A percentile compares a stretch with the other conserved stretches of the same genome.
Evolutionary conservation across 305 asterid genomes (phyloP).

Genomic region (Coffea humblotiana): DNA sequence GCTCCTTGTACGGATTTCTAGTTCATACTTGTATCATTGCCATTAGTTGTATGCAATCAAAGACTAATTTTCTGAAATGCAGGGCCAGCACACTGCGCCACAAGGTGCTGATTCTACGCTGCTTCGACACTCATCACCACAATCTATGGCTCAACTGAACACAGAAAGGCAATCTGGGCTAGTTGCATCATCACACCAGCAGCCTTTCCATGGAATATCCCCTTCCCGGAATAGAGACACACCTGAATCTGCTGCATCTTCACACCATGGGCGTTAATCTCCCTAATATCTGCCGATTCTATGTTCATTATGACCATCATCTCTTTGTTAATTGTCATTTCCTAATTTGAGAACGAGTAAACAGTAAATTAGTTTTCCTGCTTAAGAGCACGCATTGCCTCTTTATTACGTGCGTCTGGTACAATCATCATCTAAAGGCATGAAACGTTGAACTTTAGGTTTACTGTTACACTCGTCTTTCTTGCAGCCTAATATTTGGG

Average conservation of each 20-base stretch:
- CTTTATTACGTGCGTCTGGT: neutral
- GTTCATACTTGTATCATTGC: neutral
- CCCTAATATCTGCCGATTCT: neutral
- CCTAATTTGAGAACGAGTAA: neutral
- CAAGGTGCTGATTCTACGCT: slow-evolving; percentile 5
- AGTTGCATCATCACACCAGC: neutral
- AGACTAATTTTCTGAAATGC: neutral
- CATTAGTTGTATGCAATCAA: neutral
- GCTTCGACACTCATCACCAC: neutral
- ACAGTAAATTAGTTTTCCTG: neutral
- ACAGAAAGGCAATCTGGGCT: neutral
- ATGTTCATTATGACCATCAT: neutral
- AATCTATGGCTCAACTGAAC: neutral
- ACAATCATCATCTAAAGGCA: neutral
- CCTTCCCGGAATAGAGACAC: neutral
- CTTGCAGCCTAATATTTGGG: no score
- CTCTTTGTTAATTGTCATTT: neutral
- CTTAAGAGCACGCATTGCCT: neutral
- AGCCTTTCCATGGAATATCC: slow-evolving; percentile 1
- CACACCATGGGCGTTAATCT: neutral
- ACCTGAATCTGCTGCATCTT: slow-evolving; percentile 12
- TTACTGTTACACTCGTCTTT: no score
- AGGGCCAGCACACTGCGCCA: slow-evolving; percentile 11
- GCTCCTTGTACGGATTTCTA: neutral
- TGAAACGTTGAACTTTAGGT: neutral